These are phyloP conservation scores for Paralagenidium karlingii DNA, from an alignment of 352 stramenopile genomes.

Conservation along the genomic window DNA sequence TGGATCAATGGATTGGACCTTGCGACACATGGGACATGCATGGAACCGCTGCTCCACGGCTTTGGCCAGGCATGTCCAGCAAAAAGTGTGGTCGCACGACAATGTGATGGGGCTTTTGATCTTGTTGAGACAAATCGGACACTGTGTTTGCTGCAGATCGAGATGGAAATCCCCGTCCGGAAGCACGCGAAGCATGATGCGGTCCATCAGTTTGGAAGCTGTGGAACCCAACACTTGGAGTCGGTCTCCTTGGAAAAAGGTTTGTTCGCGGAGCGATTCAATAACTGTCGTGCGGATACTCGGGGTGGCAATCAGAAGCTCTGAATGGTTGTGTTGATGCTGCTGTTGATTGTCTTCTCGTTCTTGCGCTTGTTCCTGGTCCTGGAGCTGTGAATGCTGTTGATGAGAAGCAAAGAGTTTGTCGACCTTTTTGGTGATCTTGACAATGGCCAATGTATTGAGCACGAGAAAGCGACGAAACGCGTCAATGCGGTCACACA, in stretches of 20 bases:
- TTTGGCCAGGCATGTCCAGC: conserved; percentile 67
- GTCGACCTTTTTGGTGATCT: conserved; percentile 78
- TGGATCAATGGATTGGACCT: conserved; percentile 58
- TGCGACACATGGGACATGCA: conserved; percentile 56
- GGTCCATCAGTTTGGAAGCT: conserved; percentile 33
- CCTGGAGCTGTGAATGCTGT: conserved; percentile 13
- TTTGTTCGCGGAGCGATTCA: conserved; percentile 39
- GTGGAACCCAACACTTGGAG: conserved; percentile 41
- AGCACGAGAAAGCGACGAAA: conserved; percentile 69
- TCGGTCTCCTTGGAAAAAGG: conserved; percentile 46
- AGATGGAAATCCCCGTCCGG: conserved; percentile 55
- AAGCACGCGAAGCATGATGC: conserved; percentile 56
- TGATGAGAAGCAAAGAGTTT: conserved; percentile 24
- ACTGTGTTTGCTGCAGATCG: conserved; percentile 24
- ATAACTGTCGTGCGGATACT: too few relatives aligned
- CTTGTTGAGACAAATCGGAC: conserved; percentile 54
- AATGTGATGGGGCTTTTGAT: conserved; percentile 62
- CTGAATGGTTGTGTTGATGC: not conserved
- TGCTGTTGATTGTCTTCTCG: not conserved
- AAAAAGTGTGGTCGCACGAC: conserved; percentile 63
- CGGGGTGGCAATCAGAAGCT: too few relatives aligned
- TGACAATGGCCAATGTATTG: conserved; percentile 67
- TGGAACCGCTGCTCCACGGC: conserved; percentile 61
- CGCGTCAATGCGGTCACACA: conserved; percentile 48
- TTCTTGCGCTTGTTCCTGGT: too few relatives aligned